Evolutionary conservation across 78 protist species (phyloP), one percentile per base, ranked within the genome.

Genomic region (Ministeria vibrans): DNA sequence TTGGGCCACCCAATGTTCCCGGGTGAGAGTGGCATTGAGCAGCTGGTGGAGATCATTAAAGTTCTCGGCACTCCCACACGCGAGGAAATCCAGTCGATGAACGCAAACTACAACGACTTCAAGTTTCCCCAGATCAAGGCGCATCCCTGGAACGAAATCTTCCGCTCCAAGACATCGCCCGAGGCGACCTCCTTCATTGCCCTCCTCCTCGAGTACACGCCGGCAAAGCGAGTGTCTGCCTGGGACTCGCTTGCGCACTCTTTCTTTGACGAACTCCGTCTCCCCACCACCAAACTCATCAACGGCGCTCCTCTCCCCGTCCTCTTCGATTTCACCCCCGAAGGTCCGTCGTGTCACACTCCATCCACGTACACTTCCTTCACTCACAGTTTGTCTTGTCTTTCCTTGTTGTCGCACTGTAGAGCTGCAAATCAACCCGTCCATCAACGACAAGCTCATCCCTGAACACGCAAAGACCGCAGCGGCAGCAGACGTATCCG

Each of bases 21-120:
- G 0, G 98, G 98, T 38, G 96, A 92, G 63, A 86, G 81, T 83
- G 87, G 94, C 32, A 90, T 91, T 32, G 99, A 95, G 75, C 99
- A 98, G 82, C 93, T 98, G 25, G 97, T 95, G 0, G 98, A 98
- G 84, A 98, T 98, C 81, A 96, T 98, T 76, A 95, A 72, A 43
- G 78, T 75, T 9, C 82, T 87, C 42, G 98, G 98, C 34, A 91
- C 98, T 13, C 98, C 98, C 44, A 88, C 95, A 27, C 44, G 87
- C 32, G 95, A 88, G 53, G 88, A 95, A 78, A 88, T 97, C 39
- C 86, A 73, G 46, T 66, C 83, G 45, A 95, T 97, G 98, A 97
- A 95, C 83, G 92, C 92, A 36, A 82, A 81, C 72, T 93, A 93
- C 85, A 86, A 93, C 34, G 92, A 92, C 73, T 89, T 87, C 80